Evolutionary conservation across 768 basidiomycete genomes (phyloP).

Genomic region (Lactarius sp.): DNA sequence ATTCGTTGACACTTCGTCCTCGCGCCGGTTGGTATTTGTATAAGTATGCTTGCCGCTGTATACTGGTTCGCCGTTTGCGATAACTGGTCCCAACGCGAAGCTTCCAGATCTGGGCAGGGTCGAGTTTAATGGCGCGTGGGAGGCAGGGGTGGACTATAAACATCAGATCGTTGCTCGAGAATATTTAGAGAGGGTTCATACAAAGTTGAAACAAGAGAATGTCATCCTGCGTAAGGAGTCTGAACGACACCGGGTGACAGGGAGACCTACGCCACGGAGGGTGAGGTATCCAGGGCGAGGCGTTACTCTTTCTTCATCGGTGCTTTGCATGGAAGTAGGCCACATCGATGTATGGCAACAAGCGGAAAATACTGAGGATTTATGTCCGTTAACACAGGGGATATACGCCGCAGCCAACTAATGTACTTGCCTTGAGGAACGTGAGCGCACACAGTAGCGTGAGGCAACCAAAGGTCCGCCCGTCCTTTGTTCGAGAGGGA

Average conservation of each 20-base stretch:
- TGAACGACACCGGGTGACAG: background rate
- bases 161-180: background rate
- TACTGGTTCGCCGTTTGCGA: background rate
- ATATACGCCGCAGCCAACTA: background rate
- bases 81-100: background rate
- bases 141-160: background rate
- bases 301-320: background rate
- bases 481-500: background rate
- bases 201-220: background rate
- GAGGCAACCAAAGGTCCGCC: background rate
- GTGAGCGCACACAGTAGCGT: background rate
- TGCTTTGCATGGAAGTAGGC: background rate
- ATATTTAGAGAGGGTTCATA: background rate
- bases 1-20: background rate
- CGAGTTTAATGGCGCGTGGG: background rate
- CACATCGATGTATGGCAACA: background rate
- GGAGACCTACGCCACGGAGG: background rate
- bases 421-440: background rate
- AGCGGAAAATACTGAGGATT: background rate
- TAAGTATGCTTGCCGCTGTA: background rate
- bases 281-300: background rate
- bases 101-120: background rate
- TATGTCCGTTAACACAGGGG: background rate
- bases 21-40: background rate
- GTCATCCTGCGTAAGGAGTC: background rate